Evolutionary conservation across 2,329 filamentous ascomycete species (phyloP).

Genomic region (Ophiostoma himal-ulmi): DNA sequence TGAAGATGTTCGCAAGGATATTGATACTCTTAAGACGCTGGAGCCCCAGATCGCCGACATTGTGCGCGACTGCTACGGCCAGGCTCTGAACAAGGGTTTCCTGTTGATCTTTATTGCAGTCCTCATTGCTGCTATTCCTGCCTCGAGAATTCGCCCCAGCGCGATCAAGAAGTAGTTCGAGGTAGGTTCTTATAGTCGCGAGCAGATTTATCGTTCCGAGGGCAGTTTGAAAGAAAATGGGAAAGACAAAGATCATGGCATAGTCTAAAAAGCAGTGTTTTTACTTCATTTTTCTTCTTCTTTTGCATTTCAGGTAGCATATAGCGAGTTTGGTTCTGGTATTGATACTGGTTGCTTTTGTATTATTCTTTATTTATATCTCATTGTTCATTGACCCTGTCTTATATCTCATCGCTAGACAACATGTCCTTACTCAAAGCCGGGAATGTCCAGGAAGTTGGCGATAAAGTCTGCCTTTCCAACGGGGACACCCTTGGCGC

Average conservation of each 20-base stretch:
- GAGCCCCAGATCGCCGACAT: slow-evolving; percentile 7
- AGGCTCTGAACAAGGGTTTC: slow-evolving; percentile 8
- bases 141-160: neutral
- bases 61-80: slow-evolving; percentile 12
- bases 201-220: neutral
- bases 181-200: neutral
- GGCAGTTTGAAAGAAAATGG: neutral
- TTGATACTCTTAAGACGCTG: neutral
- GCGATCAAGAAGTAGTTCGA: neutral
- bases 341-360: neutral
- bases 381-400: neutral
- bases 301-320: neutral
- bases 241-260: neutral
- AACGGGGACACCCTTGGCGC: slow-evolving; percentile 50
- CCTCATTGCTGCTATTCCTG: neutral
- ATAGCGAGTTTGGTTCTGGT: neutral
- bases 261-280: neutral
- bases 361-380: neutral
- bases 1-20: neutral
- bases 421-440: slow-evolving; percentile 11
- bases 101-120: slow-evolving; percentile 2
- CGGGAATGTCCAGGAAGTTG: slow-evolving; percentile 22
- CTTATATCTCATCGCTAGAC: neutral
- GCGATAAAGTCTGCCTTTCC: slow-evolving; percentile 52
- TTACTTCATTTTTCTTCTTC: no score